A percentile compares a stretch with the other conserved stretches of the same genome.
Conservation (phyloP, 495 filamentous ascomycete genomes). For the Xylaria acuta region DNA sequence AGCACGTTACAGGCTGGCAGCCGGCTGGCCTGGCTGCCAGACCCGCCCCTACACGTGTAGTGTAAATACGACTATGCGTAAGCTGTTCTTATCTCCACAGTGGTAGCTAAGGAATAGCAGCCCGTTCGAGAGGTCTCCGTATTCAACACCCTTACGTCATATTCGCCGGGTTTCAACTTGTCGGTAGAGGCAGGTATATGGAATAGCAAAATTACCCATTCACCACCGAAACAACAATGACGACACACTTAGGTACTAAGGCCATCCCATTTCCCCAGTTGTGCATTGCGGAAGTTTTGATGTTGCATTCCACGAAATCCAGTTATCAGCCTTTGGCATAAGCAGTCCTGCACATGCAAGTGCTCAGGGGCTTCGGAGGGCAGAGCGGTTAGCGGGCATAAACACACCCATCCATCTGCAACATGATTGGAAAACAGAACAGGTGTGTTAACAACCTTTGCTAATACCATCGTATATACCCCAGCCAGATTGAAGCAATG, state of each 20-base stretch:
- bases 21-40: not conserved
- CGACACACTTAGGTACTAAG: not conserved
- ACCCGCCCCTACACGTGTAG: too few relatives aligned
- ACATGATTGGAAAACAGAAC: conserved; percentile 13
- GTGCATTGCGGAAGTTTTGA: not conserved
- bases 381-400: not conserved
- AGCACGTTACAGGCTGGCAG: not conserved
- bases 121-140: not conserved
- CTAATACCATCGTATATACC: not conserved
- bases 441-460: not conserved
- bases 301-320: not conserved
- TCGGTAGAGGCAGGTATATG: not conserved
- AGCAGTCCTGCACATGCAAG: conserved; percentile 2
- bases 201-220: not conserved
- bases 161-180: not conserved
- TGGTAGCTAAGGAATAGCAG: not conserved
- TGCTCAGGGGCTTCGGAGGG: not conserved
- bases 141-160: conserved; percentile 2
- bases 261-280: not conserved
- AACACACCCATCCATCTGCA: not conserved
- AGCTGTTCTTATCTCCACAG: not conserved
- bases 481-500: not conserved
- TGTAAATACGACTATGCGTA: not conserved
- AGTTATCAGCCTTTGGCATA: not conserved
- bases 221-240: not conserved